Base-by-base conservation (phyloP, 805 yeast genomes). In the Saturnispora sanitii region DNA sequence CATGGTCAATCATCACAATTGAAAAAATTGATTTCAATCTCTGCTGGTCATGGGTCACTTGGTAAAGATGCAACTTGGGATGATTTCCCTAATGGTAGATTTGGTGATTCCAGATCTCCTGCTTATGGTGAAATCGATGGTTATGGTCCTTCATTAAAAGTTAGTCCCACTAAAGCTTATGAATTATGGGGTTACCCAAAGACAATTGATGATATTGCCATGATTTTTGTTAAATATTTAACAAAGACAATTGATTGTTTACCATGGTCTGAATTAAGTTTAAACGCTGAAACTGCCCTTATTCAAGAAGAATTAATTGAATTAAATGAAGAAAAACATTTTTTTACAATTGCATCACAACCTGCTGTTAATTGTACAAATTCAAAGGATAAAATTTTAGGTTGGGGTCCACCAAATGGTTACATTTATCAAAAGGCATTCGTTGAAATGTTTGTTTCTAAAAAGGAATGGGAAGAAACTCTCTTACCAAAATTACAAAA, bases 41-140 rank as follows among this genome's bases (percentile, higher is more conserved):
- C 92, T 33, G 72, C 82, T 13, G 95, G 95, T 32, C 78, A 81
- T 49, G 95, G 95, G 30, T 73, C 80, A 2, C 55, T 85, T 21
- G 95, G 95, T 27, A 77, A 84, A 52, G 92, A 84, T 58, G 95
- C 94, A 4, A 83, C 88, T 1, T 88, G 97, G 97, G 97, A 88
- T 66, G 97, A 88, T 55, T 88, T 85, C 61, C 92, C 96, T 21
- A 86, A 88, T 61, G 95, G 96, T 56, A 73, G 97, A 64, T 86
- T 85, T 60, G 94, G 96, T 64, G 95, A 87, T 62, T 83, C 95
- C 0, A 70, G 92, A 53, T 85, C 95, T 26, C 96, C 96, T 16
- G 97, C 97, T 1, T 90, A 83, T 61, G 98, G 97, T 67, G 96
- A 90, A 63, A 85, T 90, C 52, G 96, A 88, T 58, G 97, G 97